A percentile compares a stretch with the other conserved stretches of the same genome.
Evolutionary conservation across 2,329 filamentous ascomycete genomes (phyloP).

Genomic region (Endoconidiophora laricicola): DNA sequence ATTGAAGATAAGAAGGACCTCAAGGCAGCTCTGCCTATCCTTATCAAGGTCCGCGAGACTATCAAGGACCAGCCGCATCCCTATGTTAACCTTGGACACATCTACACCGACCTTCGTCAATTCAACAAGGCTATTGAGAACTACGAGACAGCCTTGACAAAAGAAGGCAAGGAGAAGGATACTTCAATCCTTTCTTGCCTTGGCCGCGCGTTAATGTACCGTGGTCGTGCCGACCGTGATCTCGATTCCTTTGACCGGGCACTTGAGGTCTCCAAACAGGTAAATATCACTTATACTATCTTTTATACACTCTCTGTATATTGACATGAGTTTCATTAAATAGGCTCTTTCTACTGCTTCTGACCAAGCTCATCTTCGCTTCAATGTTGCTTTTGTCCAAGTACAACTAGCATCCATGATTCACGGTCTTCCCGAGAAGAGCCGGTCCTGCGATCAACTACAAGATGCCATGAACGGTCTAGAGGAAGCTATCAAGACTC

Average conservation of each 20-base stretch:
- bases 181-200: conserved; percentile 69
- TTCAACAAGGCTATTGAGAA: conserved; percentile 84
- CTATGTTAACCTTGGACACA: conserved; percentile 83
- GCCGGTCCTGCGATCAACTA: conserved; percentile 65
- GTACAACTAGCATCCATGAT: conserved; percentile 80
- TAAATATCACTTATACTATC: conserved; percentile 21
- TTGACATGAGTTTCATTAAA: background rate
- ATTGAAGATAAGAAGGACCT: conserved; percentile 89
- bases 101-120: conserved; percentile 79
- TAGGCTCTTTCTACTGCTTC: conserved; percentile 62
- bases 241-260: conserved; percentile 40
- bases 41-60: conserved; percentile 80
- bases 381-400: conserved; percentile 96
- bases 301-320: background rate
- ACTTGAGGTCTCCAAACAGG: conserved; percentile 46
- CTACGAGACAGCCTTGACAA: conserved; percentile 73
- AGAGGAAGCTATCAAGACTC: conserved; percentile 63
- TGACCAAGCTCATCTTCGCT: conserved; percentile 79
- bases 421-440: conserved; percentile 54
- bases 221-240: conserved; percentile 48
- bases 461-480: conserved; percentile 65
- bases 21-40: conserved; percentile 65
- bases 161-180: conserved; percentile 58
- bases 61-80: conserved; percentile 66
- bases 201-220: conserved; percentile 72